Base-by-base conservation (phyloP, 2,329 filamentous ascomycete species). In the Lecanicillium sp. region DNA sequence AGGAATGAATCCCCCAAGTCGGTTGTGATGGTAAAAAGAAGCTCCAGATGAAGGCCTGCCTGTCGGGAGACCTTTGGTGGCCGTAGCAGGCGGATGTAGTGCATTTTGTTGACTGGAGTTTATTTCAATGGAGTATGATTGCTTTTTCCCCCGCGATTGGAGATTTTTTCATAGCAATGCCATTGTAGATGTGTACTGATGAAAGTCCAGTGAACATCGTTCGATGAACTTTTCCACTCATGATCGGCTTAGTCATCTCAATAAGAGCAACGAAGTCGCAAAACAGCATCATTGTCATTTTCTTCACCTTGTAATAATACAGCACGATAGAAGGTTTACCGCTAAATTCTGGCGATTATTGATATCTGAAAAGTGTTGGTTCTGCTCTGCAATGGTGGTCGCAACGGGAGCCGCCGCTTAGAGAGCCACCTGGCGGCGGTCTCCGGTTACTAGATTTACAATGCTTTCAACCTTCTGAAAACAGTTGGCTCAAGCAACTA, bases 1-100 rank as follows among this genome's bases (percentile, higher is more conserved):
- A 81, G 67, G 42, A 77, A 77, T 1, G 74, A 67, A 55, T 81
- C 78, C 26, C 77, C 75, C 1, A 81, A 67, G 51, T 81, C 77
- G 11, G 77, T 81, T 10, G 75, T 78, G 54, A 81, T 71, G 51
- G 75, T 73, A 51, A 81, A 62, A 1, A 77, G 64, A 3, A 81
- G 56, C 41, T 68, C 67, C 7, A 75, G 56, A 12, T 54, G 15
- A 55, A 63, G 54, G 38, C 54, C 50, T 50, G 56, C 44, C 11
- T 55, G 30, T 48, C 44, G 56, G 1, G 60, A 58, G 37, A 74
- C 58, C 54, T 65, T 66, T 2, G 72, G 73, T 2, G 72, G 66
- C 12, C 77, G 67, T 26, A 80, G 62, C 5, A 79, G 68, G 32
- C 77, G 71, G 49, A 80, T 71, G 64, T 81, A 81, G 54, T 81